phyloP scores from a whole-genome alignment of 2,329 filamentous ascomycete species.

The Pseudopyricularia javanii region DNA sequence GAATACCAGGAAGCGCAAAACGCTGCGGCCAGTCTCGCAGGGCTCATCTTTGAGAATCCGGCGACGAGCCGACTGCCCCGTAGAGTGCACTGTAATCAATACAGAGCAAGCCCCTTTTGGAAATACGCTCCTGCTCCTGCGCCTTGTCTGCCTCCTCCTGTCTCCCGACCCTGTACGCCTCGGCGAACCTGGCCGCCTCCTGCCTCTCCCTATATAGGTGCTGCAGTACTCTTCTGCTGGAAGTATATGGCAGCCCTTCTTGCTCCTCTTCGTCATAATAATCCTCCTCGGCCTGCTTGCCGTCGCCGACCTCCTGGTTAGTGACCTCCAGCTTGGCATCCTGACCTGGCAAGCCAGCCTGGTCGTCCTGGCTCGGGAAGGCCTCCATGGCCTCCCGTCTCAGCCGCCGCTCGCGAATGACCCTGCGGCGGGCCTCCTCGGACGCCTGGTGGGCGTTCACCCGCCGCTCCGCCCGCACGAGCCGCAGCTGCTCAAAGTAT shows the following conservation, averaged over 20 bases:
- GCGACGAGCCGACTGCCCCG: neutral
- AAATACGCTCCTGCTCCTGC: neutral
- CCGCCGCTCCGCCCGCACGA: neutral
- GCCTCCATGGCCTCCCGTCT: neutral
- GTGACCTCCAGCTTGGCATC: neutral
- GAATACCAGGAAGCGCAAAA: too few relatives aligned
- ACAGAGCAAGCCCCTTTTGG: neutral
- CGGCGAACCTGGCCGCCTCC: neutral
- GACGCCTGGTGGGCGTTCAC: neutral
- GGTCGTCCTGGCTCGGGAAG: neutral
- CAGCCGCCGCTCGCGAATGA: neutral
- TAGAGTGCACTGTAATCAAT: neutral
- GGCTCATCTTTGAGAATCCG: neutral
- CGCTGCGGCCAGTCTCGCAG: too few relatives aligned
- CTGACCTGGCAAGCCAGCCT: neutral
- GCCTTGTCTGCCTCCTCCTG: neutral
- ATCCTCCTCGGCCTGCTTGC: neutral
- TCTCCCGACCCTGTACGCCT: neutral
- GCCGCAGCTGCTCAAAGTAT: neutral
- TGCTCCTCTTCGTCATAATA: neutral
- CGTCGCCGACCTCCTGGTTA: neutral
- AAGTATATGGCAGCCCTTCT: neutral
- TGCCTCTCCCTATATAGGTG: neutral
- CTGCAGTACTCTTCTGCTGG: neutral
- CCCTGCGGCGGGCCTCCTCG: neutral